Percentiles rank a stretch among this genome's conserved stretches.
phyloP scores from a whole-genome alignment of 108 stramenopile genomes.

The Nannochloropsis salina region DNA sequence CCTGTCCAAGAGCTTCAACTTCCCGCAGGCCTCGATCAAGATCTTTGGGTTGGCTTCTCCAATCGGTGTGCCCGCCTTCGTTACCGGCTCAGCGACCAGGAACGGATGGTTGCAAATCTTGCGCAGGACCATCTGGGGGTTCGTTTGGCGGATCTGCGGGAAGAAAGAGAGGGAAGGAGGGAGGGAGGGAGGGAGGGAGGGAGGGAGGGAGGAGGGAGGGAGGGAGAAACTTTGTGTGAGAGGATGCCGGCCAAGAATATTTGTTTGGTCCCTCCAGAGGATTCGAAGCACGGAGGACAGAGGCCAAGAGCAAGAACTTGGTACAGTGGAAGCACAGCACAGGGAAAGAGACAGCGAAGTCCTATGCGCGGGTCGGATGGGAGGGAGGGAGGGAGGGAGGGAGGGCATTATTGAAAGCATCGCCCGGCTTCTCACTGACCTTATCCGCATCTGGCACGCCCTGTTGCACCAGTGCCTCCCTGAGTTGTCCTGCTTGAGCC shows the following conservation, averaged over 20 bases:
- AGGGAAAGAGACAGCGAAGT: too few species aligned
- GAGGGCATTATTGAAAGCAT: slow-evolving; percentile 57
- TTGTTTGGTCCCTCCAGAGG: too few species aligned
- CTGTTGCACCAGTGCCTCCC: slow-evolving; percentile 33
- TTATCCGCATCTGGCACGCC: not conserved
- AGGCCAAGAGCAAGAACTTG: too few species aligned
- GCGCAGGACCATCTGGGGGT: slow-evolving; percentile 88
- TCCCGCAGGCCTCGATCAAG: slow-evolving; percentile 72
- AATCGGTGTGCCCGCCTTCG: slow-evolving; percentile 64
- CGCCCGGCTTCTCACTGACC: slow-evolving; percentile 39
- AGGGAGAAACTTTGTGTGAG: not conserved
- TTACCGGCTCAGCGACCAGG: slow-evolving; percentile 74
- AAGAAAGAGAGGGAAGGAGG: slow-evolving; percentile 63
- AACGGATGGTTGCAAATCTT: slow-evolving; percentile 95
- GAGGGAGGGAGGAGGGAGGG: not conserved
- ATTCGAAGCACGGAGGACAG: too few species aligned
- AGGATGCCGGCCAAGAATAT: not conserved
- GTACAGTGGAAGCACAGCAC: too few species aligned
- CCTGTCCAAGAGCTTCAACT: slow-evolving; percentile 77
- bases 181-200: slow-evolving; percentile 56
- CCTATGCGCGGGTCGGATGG: too few species aligned
- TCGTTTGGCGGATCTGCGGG: slow-evolving; percentile 69
- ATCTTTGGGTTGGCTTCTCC: slow-evolving; percentile 82
- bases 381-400: not conserved
- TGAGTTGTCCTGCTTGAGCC: slow-evolving; percentile 64